Conservation (phyloP, 352 stramenopile genomes). For the Globisporangium cylindrosporum region DNA sequence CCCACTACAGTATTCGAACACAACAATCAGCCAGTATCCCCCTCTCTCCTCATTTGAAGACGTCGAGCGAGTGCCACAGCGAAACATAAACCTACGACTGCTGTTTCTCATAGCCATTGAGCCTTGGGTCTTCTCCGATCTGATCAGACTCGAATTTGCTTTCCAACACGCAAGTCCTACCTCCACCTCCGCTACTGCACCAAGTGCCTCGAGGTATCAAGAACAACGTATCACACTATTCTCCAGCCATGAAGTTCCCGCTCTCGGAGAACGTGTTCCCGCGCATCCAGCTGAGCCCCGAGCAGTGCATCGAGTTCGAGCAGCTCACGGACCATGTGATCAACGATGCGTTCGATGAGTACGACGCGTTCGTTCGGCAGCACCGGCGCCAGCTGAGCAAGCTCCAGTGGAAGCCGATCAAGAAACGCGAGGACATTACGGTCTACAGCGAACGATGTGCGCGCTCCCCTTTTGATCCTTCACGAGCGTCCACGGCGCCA, state of each 20-base stretch:
- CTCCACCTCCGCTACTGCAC: neutral
- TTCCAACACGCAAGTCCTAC: neutral
- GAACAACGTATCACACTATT: neutral
- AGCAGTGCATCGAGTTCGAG: constrained; percentile 26
- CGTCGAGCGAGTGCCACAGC: too few relatives aligned
- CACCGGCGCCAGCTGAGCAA: constrained; percentile 33
- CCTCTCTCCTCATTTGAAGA: too few relatives aligned
- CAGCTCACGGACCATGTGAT: constrained; percentile 31
- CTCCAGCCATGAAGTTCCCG: constrained; percentile 29
- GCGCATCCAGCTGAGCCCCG: constrained; percentile 23
- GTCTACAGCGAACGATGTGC: constrained; percentile 42
- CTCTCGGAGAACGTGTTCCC: constrained; percentile 28
- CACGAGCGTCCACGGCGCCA: neutral
- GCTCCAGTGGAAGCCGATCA: constrained; percentile 46
- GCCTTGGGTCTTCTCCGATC: neutral
- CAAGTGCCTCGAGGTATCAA: neutral
- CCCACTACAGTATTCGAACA: too few relatives aligned
- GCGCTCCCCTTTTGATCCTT: neutral
- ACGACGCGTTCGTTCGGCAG: constrained; percentile 21
- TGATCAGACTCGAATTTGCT: constrained; percentile 5
- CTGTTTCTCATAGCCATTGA: neutral
- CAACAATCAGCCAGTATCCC: too few relatives aligned
- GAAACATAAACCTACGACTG: too few relatives aligned
- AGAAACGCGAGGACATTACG: constrained; percentile 42
- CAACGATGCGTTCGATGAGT: constrained; percentile 28